Evolutionary conservation across 2,329 filamentous ascomycete species (phyloP), one percentile per base, ranked within the genome.

Genomic region (Cladosporium sp.): DNA sequence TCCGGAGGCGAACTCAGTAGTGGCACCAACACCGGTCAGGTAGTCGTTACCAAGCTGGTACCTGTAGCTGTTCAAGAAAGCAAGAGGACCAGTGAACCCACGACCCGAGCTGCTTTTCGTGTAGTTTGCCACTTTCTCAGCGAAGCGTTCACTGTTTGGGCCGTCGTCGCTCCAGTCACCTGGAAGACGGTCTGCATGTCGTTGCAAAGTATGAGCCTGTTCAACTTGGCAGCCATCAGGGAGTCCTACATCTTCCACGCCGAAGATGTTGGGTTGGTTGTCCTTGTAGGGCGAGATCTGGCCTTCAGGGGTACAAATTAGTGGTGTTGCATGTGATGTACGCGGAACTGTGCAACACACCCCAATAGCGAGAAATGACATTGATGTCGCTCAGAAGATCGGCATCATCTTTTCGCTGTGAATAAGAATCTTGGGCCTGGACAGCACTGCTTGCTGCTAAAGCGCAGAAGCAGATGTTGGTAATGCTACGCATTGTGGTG

Each of bases 151-250:
- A 67, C 85, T 80, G 67, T 83, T 84, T 25, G 67, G 69, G 1
- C 82, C 84, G 68, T 87, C 85, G 66, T 84, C 78, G 30, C 75
- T 76, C 65, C 74, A 76, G 21, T 76, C 56, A 0, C 79, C 83
- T 3, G 83, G 82, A 51, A 84, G 86, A 26, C 85, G 79, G 66
- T 86, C 77, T 0, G 83, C 82, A 72, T 87, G 85, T 30, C 85
- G 79, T 70, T 86, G 84, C 18, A 87, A 77, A 6, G 60, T 76
- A 68, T 86, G 84, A 0, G 78, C 83, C 71, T 86, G 83, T 65
- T 84, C 81, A 63, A 86, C 75, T 71, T 85, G 83, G 74, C 85
- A 87, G n/a, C 83, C 83, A 56, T 80, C 75, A 0, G 85, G 85
- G 8, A 83, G 72, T 5, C 81, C 82, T 32, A 81, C 77, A 63